A percentile compares a stretch with the other conserved stretches of the same genome.
Evolutionary conservation across 2,329 filamentous ascomycete genomes (phyloP).

Genomic region (Ophiostoma sp.): DNA sequence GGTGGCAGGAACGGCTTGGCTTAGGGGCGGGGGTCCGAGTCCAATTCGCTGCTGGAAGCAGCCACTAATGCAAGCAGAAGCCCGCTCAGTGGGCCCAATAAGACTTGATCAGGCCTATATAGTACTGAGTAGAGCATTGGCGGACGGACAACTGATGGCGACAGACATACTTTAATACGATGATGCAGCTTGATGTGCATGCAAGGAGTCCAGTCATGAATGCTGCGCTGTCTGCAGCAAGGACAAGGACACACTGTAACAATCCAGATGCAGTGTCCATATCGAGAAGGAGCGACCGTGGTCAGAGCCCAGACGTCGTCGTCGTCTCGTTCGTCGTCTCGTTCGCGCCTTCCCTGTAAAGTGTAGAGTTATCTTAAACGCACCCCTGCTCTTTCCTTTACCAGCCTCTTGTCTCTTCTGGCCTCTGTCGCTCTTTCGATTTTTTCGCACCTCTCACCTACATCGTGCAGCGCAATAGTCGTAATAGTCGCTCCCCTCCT

Average conservation of each 20-base stretch:
- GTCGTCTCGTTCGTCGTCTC: constrained; percentile 7
- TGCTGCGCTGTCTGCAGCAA: constrained; percentile 6
- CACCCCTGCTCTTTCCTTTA: constrained; percentile 19
- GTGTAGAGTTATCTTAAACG: background rate
- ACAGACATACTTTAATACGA: background rate
- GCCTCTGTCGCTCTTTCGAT: constrained; percentile 15
- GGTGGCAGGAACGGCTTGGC: constrained; percentile 21
- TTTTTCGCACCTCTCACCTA: constrained; percentile 6
- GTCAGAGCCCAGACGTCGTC: background rate
- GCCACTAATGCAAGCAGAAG: constrained; percentile 24
- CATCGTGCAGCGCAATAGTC: constrained; percentile 19
- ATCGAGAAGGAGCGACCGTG: constrained; percentile 10
- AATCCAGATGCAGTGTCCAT: background rate
- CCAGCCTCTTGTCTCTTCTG: constrained; percentile 22
- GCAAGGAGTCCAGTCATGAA: constrained; percentile 13
- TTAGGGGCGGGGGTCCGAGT: constrained; percentile 23
- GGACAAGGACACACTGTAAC: background rate
- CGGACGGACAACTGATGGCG: background rate
- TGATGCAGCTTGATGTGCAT: constrained; percentile 16
- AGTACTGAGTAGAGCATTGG: background rate
- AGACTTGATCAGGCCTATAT: constrained; percentile 13
- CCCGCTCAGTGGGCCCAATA: constrained; percentile 21
- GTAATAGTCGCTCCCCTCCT: constrained; percentile 12
- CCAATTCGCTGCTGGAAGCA: constrained; percentile 21
- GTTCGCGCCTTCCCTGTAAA: constrained; percentile 15